Percentiles rank a stretch among this genome's conserved stretches.
phyloP scores from a whole-genome alignment of 2,329 filamentous ascomycete genomes.

The Fusarium solani-melongenae region DNA sequence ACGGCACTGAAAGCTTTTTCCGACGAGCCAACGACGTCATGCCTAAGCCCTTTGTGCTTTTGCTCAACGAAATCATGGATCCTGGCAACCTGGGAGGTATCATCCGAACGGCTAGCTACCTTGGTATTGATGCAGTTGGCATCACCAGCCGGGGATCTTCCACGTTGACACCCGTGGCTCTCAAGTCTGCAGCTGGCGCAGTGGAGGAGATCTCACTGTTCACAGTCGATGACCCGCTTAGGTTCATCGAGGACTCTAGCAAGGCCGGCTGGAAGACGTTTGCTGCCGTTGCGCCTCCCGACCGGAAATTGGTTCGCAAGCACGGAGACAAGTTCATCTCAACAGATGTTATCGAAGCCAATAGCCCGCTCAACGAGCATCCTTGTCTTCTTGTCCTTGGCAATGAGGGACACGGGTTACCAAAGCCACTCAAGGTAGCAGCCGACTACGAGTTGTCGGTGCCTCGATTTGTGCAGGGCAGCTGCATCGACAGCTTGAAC shows the following conservation, averaged over 20 bases:
- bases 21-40: conserved; percentile 44
- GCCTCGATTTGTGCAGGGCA: conserved; percentile 61
- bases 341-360: conserved; percentile 59
- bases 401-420: conserved; percentile 81
- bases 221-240: conserved; percentile 71
- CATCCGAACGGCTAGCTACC: conserved; percentile 86
- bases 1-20: conserved; percentile 71
- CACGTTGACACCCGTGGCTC: conserved; percentile 77
- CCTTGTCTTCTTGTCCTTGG: conserved; percentile 87
- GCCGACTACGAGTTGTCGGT: conserved; percentile 77
- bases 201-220: conserved; percentile 84
- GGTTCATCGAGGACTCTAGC: conserved; percentile 77
- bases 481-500: conserved; percentile 87
- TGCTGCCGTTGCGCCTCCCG: conserved; percentile 71
- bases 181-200: conserved; percentile 91
- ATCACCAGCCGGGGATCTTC: conserved; percentile 81
- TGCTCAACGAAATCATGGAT: conserved; percentile 83
- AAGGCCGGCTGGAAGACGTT: conserved; percentile 84
- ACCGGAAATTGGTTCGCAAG: conserved; percentile 47
- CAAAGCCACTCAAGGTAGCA: conserved; percentile 70
- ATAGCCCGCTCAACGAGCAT: conserved; percentile 64
- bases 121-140: conserved; percentile 87
- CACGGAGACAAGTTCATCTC: conserved; percentile 59
- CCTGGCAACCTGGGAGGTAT: conserved; percentile 92
- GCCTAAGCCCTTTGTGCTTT: conserved; percentile 75